A percentile compares a stretch with the other conserved stretches of the same genome.
These are phyloP conservation scores for Sungouiella thailandica DNA, from an alignment of 805 yeast species.

Conservation along the genomic window DNA sequence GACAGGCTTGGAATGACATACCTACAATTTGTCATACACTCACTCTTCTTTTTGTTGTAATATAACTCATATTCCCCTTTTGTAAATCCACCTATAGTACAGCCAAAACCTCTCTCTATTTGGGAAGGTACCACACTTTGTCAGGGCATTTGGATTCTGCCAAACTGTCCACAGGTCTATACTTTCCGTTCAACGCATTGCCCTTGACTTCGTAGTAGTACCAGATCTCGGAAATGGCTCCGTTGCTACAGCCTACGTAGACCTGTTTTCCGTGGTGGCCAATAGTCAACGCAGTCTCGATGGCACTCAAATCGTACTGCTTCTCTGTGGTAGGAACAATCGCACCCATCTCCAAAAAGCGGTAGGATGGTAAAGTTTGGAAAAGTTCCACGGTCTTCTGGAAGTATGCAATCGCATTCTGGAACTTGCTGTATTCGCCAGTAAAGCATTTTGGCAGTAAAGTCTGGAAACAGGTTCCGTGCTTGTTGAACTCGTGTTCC, in stretches of 20 bases:
- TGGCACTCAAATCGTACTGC: slow-evolving; percentile 54
- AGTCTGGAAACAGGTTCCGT: slow-evolving; percentile 88
- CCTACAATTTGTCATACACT: too few species aligned
- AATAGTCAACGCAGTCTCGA: slow-evolving; percentile 46
- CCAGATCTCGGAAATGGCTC: slow-evolving; percentile 62
- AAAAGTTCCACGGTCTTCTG: slow-evolving; percentile 55
- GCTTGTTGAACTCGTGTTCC: slow-evolving; percentile 92
- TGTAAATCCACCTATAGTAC: too few species aligned
- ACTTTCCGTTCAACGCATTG: slow-evolving; percentile 60
- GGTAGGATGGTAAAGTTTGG: slow-evolving; percentile 58
- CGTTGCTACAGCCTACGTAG: slow-evolving; percentile 53
- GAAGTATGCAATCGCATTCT: slow-evolving; percentile 66
- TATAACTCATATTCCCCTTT: too few species aligned
- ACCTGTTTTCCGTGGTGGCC: slow-evolving; percentile 53
- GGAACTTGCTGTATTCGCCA: slow-evolving; percentile 20
- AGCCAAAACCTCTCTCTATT: too few species aligned
- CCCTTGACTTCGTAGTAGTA: slow-evolving; percentile 77
- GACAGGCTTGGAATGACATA: too few species aligned
- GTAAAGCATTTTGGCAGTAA: slow-evolving; percentile 66
- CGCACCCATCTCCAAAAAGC: slow-evolving; percentile 62
- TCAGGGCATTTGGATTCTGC: slow-evolving; percentile 4
- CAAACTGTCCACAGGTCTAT: slow-evolving; percentile 13
- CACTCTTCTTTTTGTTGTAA: too few species aligned
- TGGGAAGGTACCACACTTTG: slow-evolving; percentile 8
- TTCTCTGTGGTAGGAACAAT: slow-evolving; percentile 58